phyloP scores from a whole-genome alignment of 202 grass and related monocot genomes.

The Digitaria exilis region DNA sequence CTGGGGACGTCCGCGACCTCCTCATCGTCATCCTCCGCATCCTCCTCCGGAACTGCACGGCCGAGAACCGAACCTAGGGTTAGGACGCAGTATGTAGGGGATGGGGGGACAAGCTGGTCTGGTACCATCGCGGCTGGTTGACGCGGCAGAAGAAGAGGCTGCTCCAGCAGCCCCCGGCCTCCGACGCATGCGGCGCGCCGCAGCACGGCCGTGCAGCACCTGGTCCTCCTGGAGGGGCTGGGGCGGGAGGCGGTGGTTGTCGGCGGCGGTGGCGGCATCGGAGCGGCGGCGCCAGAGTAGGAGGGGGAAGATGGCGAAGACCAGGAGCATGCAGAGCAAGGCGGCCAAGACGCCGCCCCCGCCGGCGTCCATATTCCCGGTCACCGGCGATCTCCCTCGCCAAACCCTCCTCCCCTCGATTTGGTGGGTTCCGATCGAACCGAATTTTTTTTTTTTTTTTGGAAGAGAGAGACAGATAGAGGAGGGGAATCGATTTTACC shows the following conservation, averaged over 20 bases:
- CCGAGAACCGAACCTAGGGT: constrained; percentile 1
- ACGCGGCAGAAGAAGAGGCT: constrained; percentile 56
- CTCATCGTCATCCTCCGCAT: constrained; percentile 60
- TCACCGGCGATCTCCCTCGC: not conserved
- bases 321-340: constrained; percentile 60
- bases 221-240: constrained; percentile 72
- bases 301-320: constrained; percentile 67
- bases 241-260: constrained; percentile 47
- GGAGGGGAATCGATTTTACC: not conserved
- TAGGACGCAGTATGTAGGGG: not conserved
- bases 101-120: too few relatives aligned
- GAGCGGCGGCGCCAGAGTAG: constrained; percentile 80
- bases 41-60: constrained; percentile 42
- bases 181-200: constrained; percentile 74
- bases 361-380: constrained; percentile 50
- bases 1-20: constrained; percentile 60
- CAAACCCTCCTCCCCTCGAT: constrained; percentile 9
- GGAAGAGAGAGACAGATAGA: too few relatives aligned
- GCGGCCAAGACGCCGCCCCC: constrained; percentile 58
- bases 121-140: constrained; percentile 59
- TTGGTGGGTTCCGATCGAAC: not conserved
- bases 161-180: constrained; percentile 51
- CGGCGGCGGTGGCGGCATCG: constrained; percentile 34
- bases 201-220: constrained; percentile 55
- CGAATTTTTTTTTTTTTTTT: not conserved